These are phyloP conservation scores for Zasmidium cellare DNA, from an alignment of 2,329 filamentous ascomycete species.

Conservation along the genomic window DNA sequence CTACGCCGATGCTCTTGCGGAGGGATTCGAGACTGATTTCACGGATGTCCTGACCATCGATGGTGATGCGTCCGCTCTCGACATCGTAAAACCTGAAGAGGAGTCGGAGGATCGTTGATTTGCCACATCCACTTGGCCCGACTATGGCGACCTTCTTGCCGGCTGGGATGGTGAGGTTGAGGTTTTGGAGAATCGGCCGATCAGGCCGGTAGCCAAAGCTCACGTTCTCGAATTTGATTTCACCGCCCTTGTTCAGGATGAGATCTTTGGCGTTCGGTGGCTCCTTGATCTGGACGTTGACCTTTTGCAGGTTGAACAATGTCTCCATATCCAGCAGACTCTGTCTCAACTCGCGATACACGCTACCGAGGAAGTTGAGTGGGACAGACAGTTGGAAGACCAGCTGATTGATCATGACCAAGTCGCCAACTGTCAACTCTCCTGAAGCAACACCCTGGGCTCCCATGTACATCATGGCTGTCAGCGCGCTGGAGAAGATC, in stretches of 20 bases:
- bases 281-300: conserved; percentile 85
- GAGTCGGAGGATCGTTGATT: conserved; percentile 86
- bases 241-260: conserved; percentile 71
- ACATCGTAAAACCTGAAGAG: conserved; percentile 95
- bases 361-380: conserved; percentile 95
- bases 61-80: conserved; percentile 78
- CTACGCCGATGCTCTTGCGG: conserved; percentile 83
- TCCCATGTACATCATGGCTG: conserved; percentile 97
- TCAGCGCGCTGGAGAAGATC: conserved; percentile 92
- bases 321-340: conserved; percentile 98
- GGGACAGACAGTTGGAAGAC: conserved; percentile 97
- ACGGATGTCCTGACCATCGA: conserved; percentile 91
- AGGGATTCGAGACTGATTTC: conserved; percentile 80
- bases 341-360: conserved; percentile 93
- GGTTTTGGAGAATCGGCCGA: conserved; percentile 80
- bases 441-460: conserved; percentile 84
- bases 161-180: conserved; percentile 85
- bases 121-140: conserved; percentile 92
- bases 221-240: conserved; percentile 94
- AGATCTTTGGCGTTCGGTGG: conserved; percentile 72
- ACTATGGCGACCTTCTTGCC: conserved; percentile 96
- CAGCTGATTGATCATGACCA: conserved; percentile 98
- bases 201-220: conserved; percentile 89
- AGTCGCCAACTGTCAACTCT: conserved; percentile 82
- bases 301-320: conserved; percentile 94